phyloP scores from a whole-genome alignment of 139 green algal genomes.

The Picochlorum sp. region DNA sequence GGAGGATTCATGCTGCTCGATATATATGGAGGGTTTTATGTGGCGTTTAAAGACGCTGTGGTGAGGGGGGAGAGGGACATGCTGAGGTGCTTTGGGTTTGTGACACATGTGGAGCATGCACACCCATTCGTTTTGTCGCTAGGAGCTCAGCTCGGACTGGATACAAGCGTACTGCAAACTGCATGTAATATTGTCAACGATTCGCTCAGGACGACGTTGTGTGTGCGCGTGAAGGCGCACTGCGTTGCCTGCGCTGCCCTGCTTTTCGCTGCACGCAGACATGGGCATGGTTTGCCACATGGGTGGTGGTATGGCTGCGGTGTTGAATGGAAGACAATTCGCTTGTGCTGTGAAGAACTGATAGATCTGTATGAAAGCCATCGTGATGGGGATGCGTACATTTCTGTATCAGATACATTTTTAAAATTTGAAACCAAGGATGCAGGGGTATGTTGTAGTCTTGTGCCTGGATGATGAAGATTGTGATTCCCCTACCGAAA shows the following conservation, averaged over 20 bases:
- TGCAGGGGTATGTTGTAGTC: neutral
- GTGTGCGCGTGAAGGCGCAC: slow-evolving; percentile 71
- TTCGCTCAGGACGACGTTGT: slow-evolving; percentile 79
- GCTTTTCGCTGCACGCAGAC: slow-evolving; percentile 64
- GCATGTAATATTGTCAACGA: slow-evolving; percentile 88
- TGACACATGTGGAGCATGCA: slow-evolving; percentile 81
- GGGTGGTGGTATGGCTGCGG: neutral
- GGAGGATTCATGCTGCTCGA: neutral
- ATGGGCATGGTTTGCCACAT: slow-evolving; percentile 52
- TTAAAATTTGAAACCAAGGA: neutral
- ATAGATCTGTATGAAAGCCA: too few relatives aligned
- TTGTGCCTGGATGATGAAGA: slow-evolving; percentile 19
- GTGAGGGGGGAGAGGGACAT: slow-evolving; percentile 67
- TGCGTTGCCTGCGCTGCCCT: slow-evolving; percentile 81
- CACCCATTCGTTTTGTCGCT: slow-evolving; percentile 87
- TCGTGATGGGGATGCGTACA: too few relatives aligned
- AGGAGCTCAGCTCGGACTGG: slow-evolving; percentile 40
- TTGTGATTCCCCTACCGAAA: slow-evolving; percentile 23
- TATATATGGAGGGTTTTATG: slow-evolving; percentile 37
- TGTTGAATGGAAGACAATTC: neutral
- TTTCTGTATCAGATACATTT: too few relatives aligned
- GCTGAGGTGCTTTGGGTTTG: slow-evolving; percentile 76
- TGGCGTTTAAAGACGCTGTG: slow-evolving; percentile 51
- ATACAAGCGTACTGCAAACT: slow-evolving; percentile 48
- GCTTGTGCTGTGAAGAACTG: too few relatives aligned